Base-by-base conservation (phyloP, 306 rosid species). In the Quercus suber region DNA sequence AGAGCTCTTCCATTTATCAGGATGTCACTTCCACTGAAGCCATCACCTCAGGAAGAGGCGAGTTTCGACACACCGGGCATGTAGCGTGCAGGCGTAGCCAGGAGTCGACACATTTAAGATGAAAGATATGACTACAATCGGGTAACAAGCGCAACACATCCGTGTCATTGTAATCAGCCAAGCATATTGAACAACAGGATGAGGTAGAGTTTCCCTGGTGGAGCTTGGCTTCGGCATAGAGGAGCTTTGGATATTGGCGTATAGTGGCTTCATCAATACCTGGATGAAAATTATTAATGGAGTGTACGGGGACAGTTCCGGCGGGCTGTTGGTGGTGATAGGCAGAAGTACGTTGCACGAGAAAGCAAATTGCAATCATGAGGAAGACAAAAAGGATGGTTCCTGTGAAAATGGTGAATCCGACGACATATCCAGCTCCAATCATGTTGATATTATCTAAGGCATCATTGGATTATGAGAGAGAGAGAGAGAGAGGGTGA, bases 141-240 rank as follows among this genome's bases (percentile, higher is more conserved):
- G 64, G 64, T 12, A 58, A 58, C 64, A 58, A 21, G 64, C 64
- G 64, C 64, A 58, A 58, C 30, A 58, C 64, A 25, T 58, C 64
- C 30, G 64, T 58, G 27, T 58, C 64, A 20, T 58, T 58, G 64
- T 58, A 71, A 37, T 70, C 82, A 52, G 45, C 76, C 76, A 78
- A 25, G 51, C 82, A 71, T 33, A 78, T 43, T 5, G 82, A 78
- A 35, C 82, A 71, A n/a, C 76, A 56, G 43, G 12, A 70, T 11
- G 41, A 55, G 35, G 30, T 21, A 25, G 64, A 58, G 30, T 53
- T 15, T 1, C 52, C 13, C 12, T 30, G 5, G 23, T n/a, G 21
- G 18, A 59, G 60, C 31, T 78, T 69, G 43, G 69, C 76, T 19
- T 31, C 60, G 2, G 82, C 45, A 21, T 55, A 78, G 14, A 57